phyloP scores from a whole-genome alignment of 495 filamentous ascomycete species.

The Ascobolus immersus region DNA sequence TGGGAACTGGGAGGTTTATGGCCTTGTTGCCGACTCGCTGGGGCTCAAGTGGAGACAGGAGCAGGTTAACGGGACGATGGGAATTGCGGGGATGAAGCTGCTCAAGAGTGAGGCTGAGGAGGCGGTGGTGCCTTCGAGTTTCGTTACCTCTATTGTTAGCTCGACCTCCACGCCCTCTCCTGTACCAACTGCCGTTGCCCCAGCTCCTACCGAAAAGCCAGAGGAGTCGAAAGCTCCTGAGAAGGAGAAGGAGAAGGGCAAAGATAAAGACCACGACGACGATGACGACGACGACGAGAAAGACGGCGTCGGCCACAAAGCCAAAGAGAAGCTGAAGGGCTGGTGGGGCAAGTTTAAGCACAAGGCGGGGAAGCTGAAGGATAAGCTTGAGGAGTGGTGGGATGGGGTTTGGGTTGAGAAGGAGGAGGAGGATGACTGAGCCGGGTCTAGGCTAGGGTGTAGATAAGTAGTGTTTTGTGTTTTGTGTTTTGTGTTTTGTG shows the following conservation, averaged over 20 bases:
- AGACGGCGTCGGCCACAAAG: neutral
- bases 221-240: slow-evolving; percentile 7
- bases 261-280: slow-evolving; percentile 1
- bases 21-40: slow-evolving; percentile 69
- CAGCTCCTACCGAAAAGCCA: slow-evolving; percentile 1
- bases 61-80: slow-evolving; percentile 70
- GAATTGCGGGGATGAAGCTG: slow-evolving; percentile 40
- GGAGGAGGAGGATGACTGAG: neutral
- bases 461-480: neutral
- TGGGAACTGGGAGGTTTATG: slow-evolving; percentile 92
- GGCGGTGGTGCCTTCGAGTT: slow-evolving; percentile 13
- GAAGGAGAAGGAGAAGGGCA: slow-evolving; percentile 2
- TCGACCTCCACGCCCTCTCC: slow-evolving; percentile 3
- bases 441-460: neutral
- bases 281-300: slow-evolving; percentile 7
- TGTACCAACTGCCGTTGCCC: slow-evolving; percentile 5
- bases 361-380: slow-evolving; percentile 12
- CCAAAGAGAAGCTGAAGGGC: slow-evolving; percentile 4
- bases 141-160: slow-evolving; percentile 16
- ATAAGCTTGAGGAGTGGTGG: slow-evolving; percentile 14
- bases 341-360: slow-evolving; percentile 11
- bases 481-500: neutral
- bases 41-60: slow-evolving; percentile 29
- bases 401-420: slow-evolving; percentile 8
- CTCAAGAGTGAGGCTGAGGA: slow-evolving; percentile 15